A percentile compares a stretch with the other conserved stretches of the same genome.
phyloP scores from a whole-genome alignment of 2,329 filamentous ascomycete species.

The Phyllosticta paracitricarpa region DNA sequence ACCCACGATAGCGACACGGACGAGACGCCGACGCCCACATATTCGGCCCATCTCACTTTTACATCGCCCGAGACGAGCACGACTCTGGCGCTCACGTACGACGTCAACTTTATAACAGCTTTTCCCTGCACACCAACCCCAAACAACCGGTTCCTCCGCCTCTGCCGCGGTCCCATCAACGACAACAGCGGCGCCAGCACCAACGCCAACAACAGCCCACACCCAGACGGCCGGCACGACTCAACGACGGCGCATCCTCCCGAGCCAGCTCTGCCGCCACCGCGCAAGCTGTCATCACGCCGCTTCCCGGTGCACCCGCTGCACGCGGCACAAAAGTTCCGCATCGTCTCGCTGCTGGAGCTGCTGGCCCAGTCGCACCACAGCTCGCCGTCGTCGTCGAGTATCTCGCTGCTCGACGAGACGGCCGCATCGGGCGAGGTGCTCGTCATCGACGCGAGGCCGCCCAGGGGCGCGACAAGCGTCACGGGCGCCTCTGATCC shows the following conservation, averaged over 20 bases:
- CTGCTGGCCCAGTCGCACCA: background rate
- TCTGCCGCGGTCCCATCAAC: constrained; percentile 25
- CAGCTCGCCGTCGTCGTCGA: constrained; percentile 14
- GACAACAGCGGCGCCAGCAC: constrained; percentile 23
- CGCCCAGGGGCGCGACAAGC: background rate
- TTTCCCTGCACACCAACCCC: constrained; percentile 39
- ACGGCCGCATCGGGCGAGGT: constrained; percentile 15
- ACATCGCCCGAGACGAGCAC: constrained; percentile 14
- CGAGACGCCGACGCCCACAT: constrained; percentile 14
- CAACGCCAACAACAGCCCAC: constrained; percentile 17
- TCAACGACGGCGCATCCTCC: background rate
- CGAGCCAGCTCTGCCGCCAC: constrained; percentile 7
- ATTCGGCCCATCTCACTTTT: constrained; percentile 27
- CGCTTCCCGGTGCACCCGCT: constrained; percentile 29
- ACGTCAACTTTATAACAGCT: constrained; percentile 45
- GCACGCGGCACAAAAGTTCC: constrained; percentile 28
- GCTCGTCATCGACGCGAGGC: constrained; percentile 40
- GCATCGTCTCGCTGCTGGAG: constrained; percentile 13
- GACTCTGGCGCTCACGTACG: constrained; percentile 34
- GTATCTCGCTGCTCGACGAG: constrained; percentile 12
- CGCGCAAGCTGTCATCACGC: constrained; percentile 13
- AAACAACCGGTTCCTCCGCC: constrained; percentile 11
- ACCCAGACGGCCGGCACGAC: constrained; percentile 1
- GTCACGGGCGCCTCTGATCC: constrained; percentile 33
- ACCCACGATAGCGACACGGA: constrained; percentile 2